Conservation (phyloP, 2,329 filamentous ascomycete species). For the Aurifilum marmelostoma region DNA sequence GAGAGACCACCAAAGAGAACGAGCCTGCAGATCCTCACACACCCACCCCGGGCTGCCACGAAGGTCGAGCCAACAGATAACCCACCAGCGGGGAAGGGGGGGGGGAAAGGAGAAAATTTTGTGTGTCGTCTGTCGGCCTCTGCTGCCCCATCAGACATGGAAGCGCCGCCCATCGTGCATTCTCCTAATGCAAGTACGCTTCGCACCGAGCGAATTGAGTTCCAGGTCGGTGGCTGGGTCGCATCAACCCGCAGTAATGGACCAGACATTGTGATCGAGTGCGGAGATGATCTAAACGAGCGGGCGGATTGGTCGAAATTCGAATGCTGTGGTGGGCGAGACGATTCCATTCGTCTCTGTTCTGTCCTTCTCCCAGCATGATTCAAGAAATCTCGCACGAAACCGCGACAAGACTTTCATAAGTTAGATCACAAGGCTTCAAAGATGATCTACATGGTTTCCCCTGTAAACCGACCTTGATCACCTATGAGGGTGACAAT, state of each 20-base stretch:
- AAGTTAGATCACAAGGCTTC: neutral
- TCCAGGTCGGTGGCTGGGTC: slow-evolving; percentile 15
- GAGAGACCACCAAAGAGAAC: neutral
- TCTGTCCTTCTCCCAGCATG: neutral
- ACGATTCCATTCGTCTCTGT: too few species aligned
- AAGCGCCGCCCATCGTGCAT: slow-evolving; percentile 22
- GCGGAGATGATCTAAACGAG: neutral
- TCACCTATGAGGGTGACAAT: neutral
- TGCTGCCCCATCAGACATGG: neutral
- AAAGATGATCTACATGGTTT: neutral
- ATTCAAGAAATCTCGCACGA: neutral
- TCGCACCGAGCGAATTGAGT: slow-evolving; percentile 24
- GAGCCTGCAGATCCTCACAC: slow-evolving; percentile 13
- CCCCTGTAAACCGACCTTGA: neutral
- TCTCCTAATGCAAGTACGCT: slow-evolving; percentile 23
- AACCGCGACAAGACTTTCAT: neutral
- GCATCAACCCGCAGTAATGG: slow-evolving; percentile 23
- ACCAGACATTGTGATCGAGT: neutral
- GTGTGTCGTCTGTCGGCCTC: neutral
- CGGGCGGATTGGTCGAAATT: neutral
- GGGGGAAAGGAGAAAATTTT: neutral
- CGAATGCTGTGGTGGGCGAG: neutral
- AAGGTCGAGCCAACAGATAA: neutral
- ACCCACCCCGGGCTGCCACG: slow-evolving; percentile 3
- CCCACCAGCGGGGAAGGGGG: neutral